Conservation (phyloP, 2,329 filamentous ascomycete species). For the Cadophora malorum region DNA sequence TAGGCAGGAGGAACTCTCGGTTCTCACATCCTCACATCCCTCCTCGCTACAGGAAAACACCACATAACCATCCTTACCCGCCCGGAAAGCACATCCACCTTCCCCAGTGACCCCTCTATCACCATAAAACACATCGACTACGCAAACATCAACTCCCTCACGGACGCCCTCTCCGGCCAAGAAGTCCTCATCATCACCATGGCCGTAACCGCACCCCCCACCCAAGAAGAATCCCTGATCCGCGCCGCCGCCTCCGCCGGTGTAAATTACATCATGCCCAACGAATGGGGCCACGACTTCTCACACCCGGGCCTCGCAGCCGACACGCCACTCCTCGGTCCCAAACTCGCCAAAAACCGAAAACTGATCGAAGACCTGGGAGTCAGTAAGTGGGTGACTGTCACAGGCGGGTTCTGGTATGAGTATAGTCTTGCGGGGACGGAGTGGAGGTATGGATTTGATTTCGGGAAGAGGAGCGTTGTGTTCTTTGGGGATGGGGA, state of each 20-base stretch:
- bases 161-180: constrained; percentile 58
- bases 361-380: constrained; percentile 48
- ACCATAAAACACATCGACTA: constrained; percentile 56
- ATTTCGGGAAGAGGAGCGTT: constrained; percentile 51
- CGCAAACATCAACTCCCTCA: constrained; percentile 51
- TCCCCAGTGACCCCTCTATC: constrained; percentile 37
- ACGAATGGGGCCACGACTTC: constrained; percentile 50
- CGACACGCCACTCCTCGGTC: constrained; percentile 39
- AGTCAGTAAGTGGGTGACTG: constrained; percentile 45
- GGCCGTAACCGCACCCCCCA: constrained; percentile 49
- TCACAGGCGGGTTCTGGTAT: constrained; percentile 60
- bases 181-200: constrained; percentile 65
- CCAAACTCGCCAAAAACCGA: constrained; percentile 36
- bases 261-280: constrained; percentile 62
- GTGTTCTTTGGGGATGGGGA: constrained; percentile 60
- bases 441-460: constrained; percentile 53
- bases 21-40: constrained; percentile 46
- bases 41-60: constrained; percentile 49
- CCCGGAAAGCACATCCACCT: constrained; percentile 47
- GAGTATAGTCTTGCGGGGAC: constrained; percentile 54
- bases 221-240: constrained; percentile 57
- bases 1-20: constrained; percentile 54
- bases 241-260: constrained; percentile 61
- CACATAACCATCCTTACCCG: constrained; percentile 58
- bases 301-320: constrained; percentile 32